Evolutionary conservation across 2,329 filamentous ascomycete genomes (phyloP).

Genomic region (Diaporthe citrichinensis): DNA sequence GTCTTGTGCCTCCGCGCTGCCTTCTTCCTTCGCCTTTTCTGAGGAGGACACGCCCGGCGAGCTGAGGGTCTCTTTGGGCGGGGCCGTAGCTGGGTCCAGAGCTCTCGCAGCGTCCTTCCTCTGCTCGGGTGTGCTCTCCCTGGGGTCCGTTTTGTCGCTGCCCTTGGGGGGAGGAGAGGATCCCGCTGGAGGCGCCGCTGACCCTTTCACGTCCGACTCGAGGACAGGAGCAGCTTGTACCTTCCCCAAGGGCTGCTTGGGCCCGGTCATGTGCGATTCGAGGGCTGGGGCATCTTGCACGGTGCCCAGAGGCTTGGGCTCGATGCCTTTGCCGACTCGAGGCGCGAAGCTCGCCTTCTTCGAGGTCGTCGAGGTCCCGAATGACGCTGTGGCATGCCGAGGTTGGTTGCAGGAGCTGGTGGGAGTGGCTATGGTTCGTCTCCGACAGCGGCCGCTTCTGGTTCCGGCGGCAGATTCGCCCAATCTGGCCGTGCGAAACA

Average conservation of each 20-base stretch:
- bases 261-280: constrained; percentile 37
- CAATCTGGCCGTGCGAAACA: constrained; percentile 69
- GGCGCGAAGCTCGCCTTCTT: constrained; percentile 63
- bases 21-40: constrained; percentile 42
- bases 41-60: constrained; percentile 38
- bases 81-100: constrained; percentile 38
- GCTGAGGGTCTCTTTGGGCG: constrained; percentile 38
- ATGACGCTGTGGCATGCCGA: constrained; percentile 48
- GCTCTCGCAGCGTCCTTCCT: constrained; percentile 37
- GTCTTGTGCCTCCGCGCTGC: neutral
- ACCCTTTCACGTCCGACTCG: constrained; percentile 1
- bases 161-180: neutral
- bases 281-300: constrained; percentile 41
- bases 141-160: neutral
- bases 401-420: constrained; percentile 41
- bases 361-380: constrained; percentile 55
- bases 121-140: constrained; percentile 39
- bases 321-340: constrained; percentile 73
- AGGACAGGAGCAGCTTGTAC: constrained; percentile 16
- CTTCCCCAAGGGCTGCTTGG: constrained; percentile 44
- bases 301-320: constrained; percentile 57
- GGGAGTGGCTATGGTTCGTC: constrained; percentile 45
- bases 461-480: constrained; percentile 60
- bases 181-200: neutral
- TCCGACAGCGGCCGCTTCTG: constrained; percentile 49